These are phyloP conservation scores for Oryza nivara DNA, from an alignment of 176 grass and related monocot species.

Conservation along the genomic window DNA sequence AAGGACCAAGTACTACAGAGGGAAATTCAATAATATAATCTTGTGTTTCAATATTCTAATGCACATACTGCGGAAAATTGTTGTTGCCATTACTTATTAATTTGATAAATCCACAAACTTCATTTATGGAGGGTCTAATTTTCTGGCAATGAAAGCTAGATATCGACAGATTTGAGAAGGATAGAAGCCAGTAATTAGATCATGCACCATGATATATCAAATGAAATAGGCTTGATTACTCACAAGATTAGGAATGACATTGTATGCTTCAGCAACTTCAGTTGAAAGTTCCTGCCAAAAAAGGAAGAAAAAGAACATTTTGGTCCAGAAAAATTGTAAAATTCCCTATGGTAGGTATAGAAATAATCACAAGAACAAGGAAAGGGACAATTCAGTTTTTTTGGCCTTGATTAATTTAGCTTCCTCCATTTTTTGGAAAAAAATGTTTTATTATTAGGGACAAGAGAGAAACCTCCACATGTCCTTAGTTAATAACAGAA, in stretches of 20 bases:
- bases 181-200: conserved; percentile 15
- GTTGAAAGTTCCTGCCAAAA: conserved; percentile 70
- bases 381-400: neutral
- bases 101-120: conserved; percentile 35
- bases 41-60: conserved; percentile 12
- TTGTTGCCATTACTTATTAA: neutral
- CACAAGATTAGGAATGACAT: conserved; percentile 89
- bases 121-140: conserved; percentile 15
- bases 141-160: conserved; percentile 18
- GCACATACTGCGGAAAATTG: neutral
- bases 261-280: conserved; percentile 84
- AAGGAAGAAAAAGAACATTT: conserved; percentile 1
- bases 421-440: neutral
- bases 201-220: conserved; percentile 2
- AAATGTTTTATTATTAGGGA: neutral
- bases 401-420: conserved; percentile 5
- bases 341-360: neutral
- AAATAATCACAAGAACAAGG: conserved; percentile 12
- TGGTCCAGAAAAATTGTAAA: conserved; percentile 37
- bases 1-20: neutral
- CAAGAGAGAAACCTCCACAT: conserved; percentile 13
- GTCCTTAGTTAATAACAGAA: conserved; percentile 23
- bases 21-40: neutral
- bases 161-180: conserved; percentile 2
- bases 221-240: conserved; percentile 37